Percentiles rank a stretch among this genome's conserved stretches.
Evolutionary conservation across 1,139 yeast genomes (phyloP).

Genomic region (Zygoascus sp.): DNA sequence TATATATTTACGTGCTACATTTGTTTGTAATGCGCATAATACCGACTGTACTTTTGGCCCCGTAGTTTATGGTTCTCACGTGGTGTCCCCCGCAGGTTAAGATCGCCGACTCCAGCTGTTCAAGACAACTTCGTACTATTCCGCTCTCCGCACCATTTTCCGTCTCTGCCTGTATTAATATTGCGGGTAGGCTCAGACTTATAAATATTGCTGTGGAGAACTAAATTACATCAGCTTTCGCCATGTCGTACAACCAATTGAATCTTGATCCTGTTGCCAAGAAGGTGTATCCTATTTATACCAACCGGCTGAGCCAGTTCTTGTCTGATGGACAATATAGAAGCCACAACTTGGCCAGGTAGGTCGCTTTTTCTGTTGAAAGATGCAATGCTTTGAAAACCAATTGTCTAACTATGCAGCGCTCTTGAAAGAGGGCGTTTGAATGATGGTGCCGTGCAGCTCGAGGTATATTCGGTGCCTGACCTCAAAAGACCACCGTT

Average conservation of each 20-base stretch:
- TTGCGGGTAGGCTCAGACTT: neutral
- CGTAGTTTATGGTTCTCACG: neutral
- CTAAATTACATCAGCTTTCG: neutral
- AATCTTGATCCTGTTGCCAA: conserved; percentile 60
- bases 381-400: neutral
- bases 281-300: conserved; percentile 77
- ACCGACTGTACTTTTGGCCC: neutral
- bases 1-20: no score
- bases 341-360: conserved; percentile 69
- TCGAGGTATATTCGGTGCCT: conserved; percentile 62
- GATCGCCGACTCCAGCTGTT: neutral
- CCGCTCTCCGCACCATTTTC: neutral
- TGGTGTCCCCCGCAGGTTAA: neutral
- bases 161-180: neutral
- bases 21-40: neutral
- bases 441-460: conserved; percentile 41
- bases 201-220: neutral
- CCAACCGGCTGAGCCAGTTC: conserved; percentile 74
- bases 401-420: conserved; percentile 8
- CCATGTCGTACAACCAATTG: conserved; percentile 19
- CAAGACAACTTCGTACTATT: neutral
- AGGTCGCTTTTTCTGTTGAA: conserved; percentile 6
- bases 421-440: conserved; percentile 59
- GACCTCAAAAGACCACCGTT: conserved; percentile 65
- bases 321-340: conserved; percentile 65